phyloP scores from a whole-genome alignment of 2,329 filamentous ascomycete genomes.

The Ceratocystiopsis minuta region DNA sequence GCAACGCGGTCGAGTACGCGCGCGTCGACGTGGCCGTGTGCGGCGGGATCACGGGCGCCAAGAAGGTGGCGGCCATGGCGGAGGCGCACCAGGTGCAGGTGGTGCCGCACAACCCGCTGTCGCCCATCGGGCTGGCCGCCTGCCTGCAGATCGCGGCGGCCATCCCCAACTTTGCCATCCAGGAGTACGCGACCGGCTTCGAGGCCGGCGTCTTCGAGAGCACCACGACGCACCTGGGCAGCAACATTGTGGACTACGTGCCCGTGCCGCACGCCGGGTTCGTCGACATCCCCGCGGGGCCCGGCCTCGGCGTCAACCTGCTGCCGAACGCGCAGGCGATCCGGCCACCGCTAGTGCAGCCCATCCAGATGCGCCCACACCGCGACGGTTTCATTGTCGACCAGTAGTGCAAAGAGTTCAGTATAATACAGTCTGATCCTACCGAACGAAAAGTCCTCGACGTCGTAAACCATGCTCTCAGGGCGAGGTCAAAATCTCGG shows the following conservation, averaged over 20 bases:
- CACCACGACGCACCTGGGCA: not conserved
- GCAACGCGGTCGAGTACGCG: not conserved
- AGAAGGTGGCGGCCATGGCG: not conserved
- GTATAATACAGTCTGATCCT: no score
- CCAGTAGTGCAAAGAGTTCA: not conserved
- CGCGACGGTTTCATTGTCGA: not conserved
- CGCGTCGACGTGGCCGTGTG: not conserved
- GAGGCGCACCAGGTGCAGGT: not conserved
- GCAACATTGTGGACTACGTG: not conserved
- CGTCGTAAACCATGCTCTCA: no score
- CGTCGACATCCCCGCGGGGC: not conserved
- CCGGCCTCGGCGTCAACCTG: not conserved
- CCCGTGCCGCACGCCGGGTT: not conserved
- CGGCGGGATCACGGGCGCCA: not conserved
- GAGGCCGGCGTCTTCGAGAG: not conserved
- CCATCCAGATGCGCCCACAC: not conserved
- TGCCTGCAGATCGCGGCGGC: not conserved
- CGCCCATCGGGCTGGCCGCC: not conserved
- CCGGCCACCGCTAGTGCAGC: not conserved
- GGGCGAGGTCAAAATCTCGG: no score
- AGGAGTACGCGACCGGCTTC: not conserved
- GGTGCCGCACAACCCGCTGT: not conserved
- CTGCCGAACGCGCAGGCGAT: not conserved
- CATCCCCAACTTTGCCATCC: not conserved
- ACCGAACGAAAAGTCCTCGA: no score